Evolutionary conservation across 768 basidiomycete genomes (phyloP), one percentile per base, ranked within the genome.

Genomic region (Russula compacta): DNA sequence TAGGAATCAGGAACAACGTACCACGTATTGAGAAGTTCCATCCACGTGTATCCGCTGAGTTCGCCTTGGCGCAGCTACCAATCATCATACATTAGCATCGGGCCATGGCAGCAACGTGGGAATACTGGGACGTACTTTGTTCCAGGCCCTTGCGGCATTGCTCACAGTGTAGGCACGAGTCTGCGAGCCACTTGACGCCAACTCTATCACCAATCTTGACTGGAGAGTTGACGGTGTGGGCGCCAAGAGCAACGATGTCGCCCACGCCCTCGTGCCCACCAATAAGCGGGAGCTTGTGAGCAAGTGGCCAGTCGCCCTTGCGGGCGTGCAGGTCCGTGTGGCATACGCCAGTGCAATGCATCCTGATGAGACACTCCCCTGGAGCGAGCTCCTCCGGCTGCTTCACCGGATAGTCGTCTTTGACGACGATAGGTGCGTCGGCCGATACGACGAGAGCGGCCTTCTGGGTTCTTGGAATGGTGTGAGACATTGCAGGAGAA

Each of bases 261-360:
- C 92, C 91, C 12, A 90, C 89, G 64, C 91, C 92, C 73, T 74
- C 73, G 69, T 93, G 92, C 0, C 92, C 89, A 15, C 89, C 89
- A 59, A 92, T 81, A 51, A 91, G 81, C 0, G 86, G 87, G 1
- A 77, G 76, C 55, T 76, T 81, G 38, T 82, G 77, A n/a, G 78
- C 72, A 10, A 89, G 59, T 0, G 92, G 92, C 93, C 93, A 94
- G 69, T 94, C 92, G 47, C 81, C 83, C 42, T 80, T 72, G 40
- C 81, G 81, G 32, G 85, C 85, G 67, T 92, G 91, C 14, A 90
- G 78, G 68, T 92, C 91, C 3, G 87, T 89, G 69, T 92, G 89
- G 73, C 91, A 92, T n/a, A 92, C 89, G 58, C 90, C 90, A 6
- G 86, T 84, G 74, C 82, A 85, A 39, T 79, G 77, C 69, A 92